Evolutionary conservation across 1,284 basidiomycete species (phyloP), one percentile per base, ranked within the genome.

Genomic region (Trametes hirsuta): DNA sequence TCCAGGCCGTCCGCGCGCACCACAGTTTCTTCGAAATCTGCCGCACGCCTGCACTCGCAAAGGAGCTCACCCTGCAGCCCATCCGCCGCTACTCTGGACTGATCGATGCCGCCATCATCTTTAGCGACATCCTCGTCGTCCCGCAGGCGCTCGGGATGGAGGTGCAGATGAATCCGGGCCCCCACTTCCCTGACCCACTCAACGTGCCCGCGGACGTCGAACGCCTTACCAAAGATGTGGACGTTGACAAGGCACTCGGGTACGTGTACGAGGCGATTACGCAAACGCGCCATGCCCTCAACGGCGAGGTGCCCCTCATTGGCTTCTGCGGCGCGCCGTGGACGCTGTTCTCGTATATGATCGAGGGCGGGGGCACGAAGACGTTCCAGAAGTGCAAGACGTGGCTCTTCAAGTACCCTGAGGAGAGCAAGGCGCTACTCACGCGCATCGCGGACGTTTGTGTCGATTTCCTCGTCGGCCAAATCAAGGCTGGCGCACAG

Each of bases 281-380:
- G 6, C 72, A 86, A 69, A 95, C 95, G 5, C 83, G 95, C 62
- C 82, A 84, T 58, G 88, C 82, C 40, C 81, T 98, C 53, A 81
- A 85, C 1, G 95, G 95, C 25, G 85, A 92, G 70, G 95, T 97
- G 9, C 95, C 95, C 15, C 80, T 98, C 62, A 96, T 98, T 68
- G 95, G 95, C 4, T 98, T 98, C 77, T 93, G 88, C 70, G 95
- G 96, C 50, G 94, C 94, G 0, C 96, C 95, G 1, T 98, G 96
- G 96, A 98, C 96, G 18, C 82, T 98, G 55, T 95, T 98, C 79
- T 87, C 90, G 44, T 98, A 98, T 76, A 98, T 98, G 96, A 85
- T 96, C 68, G 95, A 97, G 74, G 96, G 95, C 14, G 95, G 95
- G 6, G 90, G 91, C 14, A 91, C 85, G 74, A 95, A 94, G 78